Percentiles rank a stretch among this genome's conserved stretches.
phyloP scores from a whole-genome alignment of 306 rosid species.

The Ziziphus jujuba region DNA sequence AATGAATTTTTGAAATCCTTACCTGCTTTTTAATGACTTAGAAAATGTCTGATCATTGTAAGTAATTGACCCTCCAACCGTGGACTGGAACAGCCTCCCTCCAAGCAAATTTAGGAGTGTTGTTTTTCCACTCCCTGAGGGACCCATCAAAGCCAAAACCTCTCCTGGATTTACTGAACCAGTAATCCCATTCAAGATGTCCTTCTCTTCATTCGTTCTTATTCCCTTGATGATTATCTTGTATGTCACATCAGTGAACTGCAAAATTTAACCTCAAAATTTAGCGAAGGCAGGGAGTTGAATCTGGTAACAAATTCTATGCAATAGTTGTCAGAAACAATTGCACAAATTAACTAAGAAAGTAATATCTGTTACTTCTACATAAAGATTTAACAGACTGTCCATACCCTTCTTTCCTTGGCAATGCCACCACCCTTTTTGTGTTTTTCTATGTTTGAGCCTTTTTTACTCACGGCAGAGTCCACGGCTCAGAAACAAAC shows the following conservation, averaged over 20 bases:
- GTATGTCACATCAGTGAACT: conserved; percentile 88
- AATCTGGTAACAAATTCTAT: conserved; percentile 1
- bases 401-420: conserved; percentile 57
- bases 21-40: conserved; percentile 88
- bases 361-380: background rate
- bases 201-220: conserved; percentile 68
- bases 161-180: conserved; percentile 90
- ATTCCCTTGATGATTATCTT: conserved; percentile 73
- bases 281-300: no score
- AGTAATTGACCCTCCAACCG: conserved; percentile 59
- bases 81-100: conserved; percentile 51
- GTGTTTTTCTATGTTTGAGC: conserved; percentile 16
- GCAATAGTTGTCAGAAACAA: background rate
- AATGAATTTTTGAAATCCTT: conserved; percentile 11
- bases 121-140: conserved; percentile 98
- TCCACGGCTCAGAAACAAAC: conserved; percentile 17
- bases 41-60: conserved; percentile 82
- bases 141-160: conserved; percentile 97
- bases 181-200: conserved; percentile 74
- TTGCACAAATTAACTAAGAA: conserved; percentile 10
- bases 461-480: conserved; percentile 9
- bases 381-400: conserved; percentile 21
- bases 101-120: conserved; percentile 81
- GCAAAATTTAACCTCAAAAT: conserved; percentile 23
- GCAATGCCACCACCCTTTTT: conserved; percentile 37